These are phyloP conservation scores for Pulveroboletus frians DNA, from an alignment of 768 basidiomycete genomes.

Conservation along the genomic window DNA sequence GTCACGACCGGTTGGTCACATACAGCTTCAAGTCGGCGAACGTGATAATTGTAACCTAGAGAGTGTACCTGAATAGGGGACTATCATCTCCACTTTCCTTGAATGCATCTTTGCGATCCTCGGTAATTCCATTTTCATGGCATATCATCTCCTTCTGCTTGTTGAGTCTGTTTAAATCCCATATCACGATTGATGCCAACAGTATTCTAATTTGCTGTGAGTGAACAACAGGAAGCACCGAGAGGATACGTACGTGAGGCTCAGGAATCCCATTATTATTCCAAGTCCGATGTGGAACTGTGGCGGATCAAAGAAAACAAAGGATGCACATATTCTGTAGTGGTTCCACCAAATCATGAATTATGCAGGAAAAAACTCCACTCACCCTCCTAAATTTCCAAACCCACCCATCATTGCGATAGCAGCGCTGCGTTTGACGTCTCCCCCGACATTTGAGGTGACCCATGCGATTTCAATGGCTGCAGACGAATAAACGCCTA, in stretches of 20 bases:
- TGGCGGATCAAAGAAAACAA: slow-evolving; percentile 37
- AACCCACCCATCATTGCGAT: slow-evolving; percentile 49
- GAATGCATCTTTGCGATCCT: slow-evolving; percentile 36
- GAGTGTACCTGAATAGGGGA: slow-evolving; percentile 46
- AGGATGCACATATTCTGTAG: slow-evolving; percentile 36
- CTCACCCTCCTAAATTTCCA: slow-evolving; percentile 52
- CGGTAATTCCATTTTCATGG: slow-evolving; percentile 38
- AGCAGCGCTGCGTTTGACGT: slow-evolving; percentile 43
- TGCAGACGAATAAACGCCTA: slow-evolving; percentile 46
- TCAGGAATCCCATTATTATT: slow-evolving; percentile 24
- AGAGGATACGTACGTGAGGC: slow-evolving; percentile 13
- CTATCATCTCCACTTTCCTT: slow-evolving; percentile 45
- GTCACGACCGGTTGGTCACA: too few relatives aligned
- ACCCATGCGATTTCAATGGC: slow-evolving; percentile 47
- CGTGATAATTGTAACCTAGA: slow-evolving; percentile 5
- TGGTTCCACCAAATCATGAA: not conserved
- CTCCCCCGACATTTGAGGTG: slow-evolving; percentile 50
- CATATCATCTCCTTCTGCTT: slow-evolving; percentile 42
- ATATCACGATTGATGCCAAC: slow-evolving; percentile 37
- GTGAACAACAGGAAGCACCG: slow-evolving; percentile 19
- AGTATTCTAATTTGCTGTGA: slow-evolving; percentile 33
- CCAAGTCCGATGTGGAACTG: slow-evolving; percentile 33
- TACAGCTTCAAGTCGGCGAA: not conserved
- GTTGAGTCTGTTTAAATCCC: slow-evolving; percentile 44
- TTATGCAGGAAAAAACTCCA: slow-evolving; percentile 10